Conservation (phyloP, 495 filamentous ascomycete genomes). For the Astrocystis sublimbata region DNA sequence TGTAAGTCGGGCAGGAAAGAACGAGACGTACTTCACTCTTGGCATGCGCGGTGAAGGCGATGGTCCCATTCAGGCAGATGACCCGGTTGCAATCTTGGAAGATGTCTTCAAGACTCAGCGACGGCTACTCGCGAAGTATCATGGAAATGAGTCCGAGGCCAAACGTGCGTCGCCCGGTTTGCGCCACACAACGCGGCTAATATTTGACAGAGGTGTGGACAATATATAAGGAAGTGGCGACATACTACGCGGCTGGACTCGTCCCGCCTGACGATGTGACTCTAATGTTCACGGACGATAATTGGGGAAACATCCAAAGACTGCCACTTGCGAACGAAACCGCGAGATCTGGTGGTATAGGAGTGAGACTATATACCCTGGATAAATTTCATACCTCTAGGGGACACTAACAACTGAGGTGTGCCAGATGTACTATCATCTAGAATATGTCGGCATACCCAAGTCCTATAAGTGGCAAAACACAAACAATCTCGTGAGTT, state of each 20-base stretch:
- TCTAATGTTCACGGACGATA: constrained; percentile 67
- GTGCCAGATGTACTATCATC: constrained; percentile 61
- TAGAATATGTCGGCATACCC: constrained; percentile 63
- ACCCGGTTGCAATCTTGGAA: constrained; percentile 45
- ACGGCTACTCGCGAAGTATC: constrained; percentile 5
- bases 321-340: constrained; percentile 60
- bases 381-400: not conserved
- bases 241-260: constrained; percentile 63
- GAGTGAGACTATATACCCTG: constrained; percentile 25
- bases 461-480: constrained; percentile 66
- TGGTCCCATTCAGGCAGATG: constrained; percentile 50
- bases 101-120: constrained; percentile 38
- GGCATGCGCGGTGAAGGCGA: constrained; percentile 68
- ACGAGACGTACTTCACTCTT: constrained; percentile 59
- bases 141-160: constrained; percentile 40
- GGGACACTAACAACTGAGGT: not conserved
- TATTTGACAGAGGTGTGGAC: constrained; percentile 63
- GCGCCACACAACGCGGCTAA: constrained; percentile 47
- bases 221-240: constrained; percentile 63
- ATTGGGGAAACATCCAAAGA: constrained; percentile 62
- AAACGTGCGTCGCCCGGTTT: constrained; percentile 49
- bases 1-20: constrained; percentile 53
- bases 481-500: constrained; percentile 56
- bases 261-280: constrained; percentile 64
- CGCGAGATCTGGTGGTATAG: constrained; percentile 55